These are phyloP conservation scores for Hippophae gyantsensis DNA, from an alignment of 306 rosid species.

Conservation along the genomic window DNA sequence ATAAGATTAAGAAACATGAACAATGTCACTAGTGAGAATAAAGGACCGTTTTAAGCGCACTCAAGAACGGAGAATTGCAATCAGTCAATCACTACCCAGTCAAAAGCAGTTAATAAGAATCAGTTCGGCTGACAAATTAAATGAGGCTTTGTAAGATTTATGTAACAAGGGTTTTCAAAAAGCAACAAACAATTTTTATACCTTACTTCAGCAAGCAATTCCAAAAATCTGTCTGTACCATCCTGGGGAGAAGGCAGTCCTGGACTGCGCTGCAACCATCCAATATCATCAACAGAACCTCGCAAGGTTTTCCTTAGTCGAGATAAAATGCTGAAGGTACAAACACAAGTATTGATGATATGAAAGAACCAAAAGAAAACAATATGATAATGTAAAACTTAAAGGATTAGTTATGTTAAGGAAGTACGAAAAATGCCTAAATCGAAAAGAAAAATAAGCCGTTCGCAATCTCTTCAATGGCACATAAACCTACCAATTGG, in stretches of 20 bases:
- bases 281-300: slow-evolving; percentile 77
- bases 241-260: slow-evolving; percentile 61
- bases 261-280: slow-evolving; percentile 68
- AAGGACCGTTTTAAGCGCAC: too few relatives aligned
- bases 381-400: background rate
- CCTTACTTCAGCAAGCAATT: slow-evolving; percentile 66
- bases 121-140: too few relatives aligned
- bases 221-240: slow-evolving; percentile 73
- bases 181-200: slow-evolving; percentile 8
- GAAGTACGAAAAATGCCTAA: slow-evolving; percentile 1
- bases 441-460: slow-evolving; percentile 4
- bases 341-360: slow-evolving; percentile 8
- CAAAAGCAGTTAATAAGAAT: too few relatives aligned
- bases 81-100: too few relatives aligned
- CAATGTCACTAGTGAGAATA: too few relatives aligned
- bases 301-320: slow-evolving; percentile 47
- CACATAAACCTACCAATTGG: slow-evolving; percentile 6
- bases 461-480: slow-evolving; percentile 3
- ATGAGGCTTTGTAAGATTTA: background rate
- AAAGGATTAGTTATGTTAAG: slow-evolving; percentile 4
- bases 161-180: slow-evolving; percentile 4
- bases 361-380: slow-evolving; percentile 10
- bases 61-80: too few relatives aligned
- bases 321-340: slow-evolving; percentile 37
- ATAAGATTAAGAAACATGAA: background rate